Percentiles rank a stretch among this genome's conserved stretches.
Conservation (phyloP, 106 monocot genomes). For the Platanthera guangdongensis region DNA sequence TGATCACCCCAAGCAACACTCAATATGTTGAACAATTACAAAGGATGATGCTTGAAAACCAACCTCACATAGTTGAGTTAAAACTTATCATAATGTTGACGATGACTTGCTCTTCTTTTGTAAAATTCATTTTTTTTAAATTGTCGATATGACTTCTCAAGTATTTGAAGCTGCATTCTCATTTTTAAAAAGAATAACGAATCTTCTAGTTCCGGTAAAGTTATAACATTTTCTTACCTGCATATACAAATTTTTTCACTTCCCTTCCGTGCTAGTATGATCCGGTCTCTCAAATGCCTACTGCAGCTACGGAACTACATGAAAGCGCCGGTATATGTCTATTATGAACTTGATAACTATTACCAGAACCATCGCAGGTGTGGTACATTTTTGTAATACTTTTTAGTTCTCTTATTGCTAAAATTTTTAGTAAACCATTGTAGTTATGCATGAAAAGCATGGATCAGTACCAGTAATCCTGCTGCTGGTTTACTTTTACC, state of each 20-base stretch:
- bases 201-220: not conserved
- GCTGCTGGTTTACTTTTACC: constrained; percentile 4
- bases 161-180: not conserved
- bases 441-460: not conserved
- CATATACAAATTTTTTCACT: not conserved
- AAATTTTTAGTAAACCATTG: not conserved
- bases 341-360: constrained; percentile 91
- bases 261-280: not conserved
- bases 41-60: no score
- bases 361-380: constrained; percentile 97
- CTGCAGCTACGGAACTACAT: constrained; percentile 61
- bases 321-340: constrained; percentile 85
- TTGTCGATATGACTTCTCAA: not conserved
- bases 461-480: not conserved
- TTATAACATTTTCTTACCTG: not conserved
- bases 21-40: no score
- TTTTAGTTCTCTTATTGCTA: not conserved
- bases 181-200: not conserved
- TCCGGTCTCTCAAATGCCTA: not conserved
- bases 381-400: constrained; percentile 4
- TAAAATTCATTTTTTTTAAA: not conserved
- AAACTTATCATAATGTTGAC: no score
- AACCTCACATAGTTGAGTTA: no score
- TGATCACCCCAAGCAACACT: no score
- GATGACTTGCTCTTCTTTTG: not conserved